Conservation (phyloP, 2,329 filamentous ascomycete genomes). For the Sporothrix variecibatus region DNA sequence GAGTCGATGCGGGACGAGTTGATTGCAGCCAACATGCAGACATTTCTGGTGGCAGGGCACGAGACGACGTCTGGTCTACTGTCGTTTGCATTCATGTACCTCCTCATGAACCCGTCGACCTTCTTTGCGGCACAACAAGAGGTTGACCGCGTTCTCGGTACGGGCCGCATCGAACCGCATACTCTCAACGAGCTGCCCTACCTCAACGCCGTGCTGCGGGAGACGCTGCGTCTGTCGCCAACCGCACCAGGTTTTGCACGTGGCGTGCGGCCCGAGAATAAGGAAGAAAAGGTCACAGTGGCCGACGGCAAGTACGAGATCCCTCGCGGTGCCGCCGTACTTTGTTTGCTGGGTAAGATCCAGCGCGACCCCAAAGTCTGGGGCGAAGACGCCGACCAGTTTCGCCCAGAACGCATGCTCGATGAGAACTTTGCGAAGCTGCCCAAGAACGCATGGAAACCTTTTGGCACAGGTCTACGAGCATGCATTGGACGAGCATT, state of each 20-base stretch:
- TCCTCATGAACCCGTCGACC: constrained; percentile 51
- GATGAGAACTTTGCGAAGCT: constrained; percentile 50
- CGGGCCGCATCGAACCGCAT: constrained; percentile 45
- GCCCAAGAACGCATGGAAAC: constrained; percentile 50
- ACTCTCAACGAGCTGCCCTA: constrained; percentile 51
- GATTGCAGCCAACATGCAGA: constrained; percentile 50
- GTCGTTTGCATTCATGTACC: constrained; percentile 52
- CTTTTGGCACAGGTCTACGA: constrained; percentile 55
- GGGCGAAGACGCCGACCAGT: constrained; percentile 58
- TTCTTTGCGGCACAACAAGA: constrained; percentile 53
- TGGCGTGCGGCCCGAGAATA: constrained; percentile 35
- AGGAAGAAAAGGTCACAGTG: constrained; percentile 45
- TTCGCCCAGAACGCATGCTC: constrained; percentile 63
- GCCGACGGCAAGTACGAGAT: constrained; percentile 56
- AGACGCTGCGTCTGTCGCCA: constrained; percentile 50
- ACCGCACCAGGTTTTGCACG: constrained; percentile 51
- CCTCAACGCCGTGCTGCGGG: constrained; percentile 50
- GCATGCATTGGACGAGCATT: constrained; percentile 57
- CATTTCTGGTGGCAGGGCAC: constrained; percentile 41
- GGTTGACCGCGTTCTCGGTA: constrained; percentile 53
- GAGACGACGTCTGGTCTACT: constrained; percentile 59
- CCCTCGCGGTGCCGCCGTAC: constrained; percentile 46
- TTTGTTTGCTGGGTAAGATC: constrained; percentile 49
- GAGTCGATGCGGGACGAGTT: constrained; percentile 69
- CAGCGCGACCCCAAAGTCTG: constrained; percentile 60